phyloP scores from a whole-genome alignment of 768 basidiomycete genomes.

The Rhodosporidiobolus sp. region DNA sequence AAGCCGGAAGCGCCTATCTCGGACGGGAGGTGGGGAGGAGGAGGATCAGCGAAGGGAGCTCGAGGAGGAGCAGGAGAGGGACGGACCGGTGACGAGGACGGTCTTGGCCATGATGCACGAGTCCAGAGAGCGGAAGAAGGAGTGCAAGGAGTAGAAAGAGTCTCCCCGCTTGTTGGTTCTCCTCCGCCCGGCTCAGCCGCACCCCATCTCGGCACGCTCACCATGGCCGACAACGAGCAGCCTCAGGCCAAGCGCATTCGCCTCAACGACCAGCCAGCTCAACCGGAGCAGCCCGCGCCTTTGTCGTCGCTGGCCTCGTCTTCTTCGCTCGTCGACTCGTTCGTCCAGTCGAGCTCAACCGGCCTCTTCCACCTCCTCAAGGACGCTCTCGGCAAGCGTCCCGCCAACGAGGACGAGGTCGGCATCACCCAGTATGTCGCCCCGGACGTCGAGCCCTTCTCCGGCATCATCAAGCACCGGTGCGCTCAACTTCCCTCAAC shows the following conservation, averaged over 20 bases:
- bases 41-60: not conserved
- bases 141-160: not conserved
- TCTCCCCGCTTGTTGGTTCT: too few species aligned
- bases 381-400: conserved; percentile 10
- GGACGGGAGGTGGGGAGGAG: not conserved
- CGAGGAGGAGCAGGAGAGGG: not conserved
- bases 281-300: not conserved
- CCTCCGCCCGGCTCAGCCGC: too few species aligned
- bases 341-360: not conserved
- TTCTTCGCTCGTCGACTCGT: not conserved
- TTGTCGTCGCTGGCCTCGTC: not conserved
- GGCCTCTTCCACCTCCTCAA: conserved; percentile 20
- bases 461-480: conserved; percentile 97
- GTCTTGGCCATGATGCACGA: conserved; percentile 9
- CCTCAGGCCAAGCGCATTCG: conserved; percentile 10
- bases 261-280: too few species aligned
- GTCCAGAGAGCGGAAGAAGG: too few species aligned
- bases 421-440: conserved; percentile 86
- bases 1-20: conserved; percentile 26
- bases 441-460: conserved; percentile 65
- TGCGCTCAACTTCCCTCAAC: conserved; percentile 44
- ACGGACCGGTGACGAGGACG: conserved; percentile 34
- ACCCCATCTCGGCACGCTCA: not conserved
- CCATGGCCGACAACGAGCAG: not conserved
- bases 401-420: conserved; percentile 65